phyloP scores from a whole-genome alignment of 805 yeast genomes.

The Spathaspora passalidarum region DNA sequence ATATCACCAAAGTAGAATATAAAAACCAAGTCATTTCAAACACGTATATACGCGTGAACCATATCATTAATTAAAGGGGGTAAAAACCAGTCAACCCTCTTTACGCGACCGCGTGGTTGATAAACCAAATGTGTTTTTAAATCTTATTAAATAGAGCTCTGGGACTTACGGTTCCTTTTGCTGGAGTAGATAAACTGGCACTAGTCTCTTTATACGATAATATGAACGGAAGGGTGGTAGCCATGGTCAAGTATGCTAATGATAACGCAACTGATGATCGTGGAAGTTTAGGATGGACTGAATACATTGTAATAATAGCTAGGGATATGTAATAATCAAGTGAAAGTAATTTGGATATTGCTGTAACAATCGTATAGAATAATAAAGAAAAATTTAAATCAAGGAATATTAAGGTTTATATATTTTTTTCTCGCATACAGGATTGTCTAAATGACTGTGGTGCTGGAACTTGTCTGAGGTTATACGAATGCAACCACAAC shows the following conservation, averaged over 20 bases:
- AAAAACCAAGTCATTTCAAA: too few relatives aligned
- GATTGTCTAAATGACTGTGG: neutral
- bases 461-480: neutral
- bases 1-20: neutral
- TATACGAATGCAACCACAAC: neutral
- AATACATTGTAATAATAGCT: neutral
- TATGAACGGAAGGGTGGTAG: conserved; percentile 38
- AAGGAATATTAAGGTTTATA: neutral
- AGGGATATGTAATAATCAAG: neutral
- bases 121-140: conserved; percentile 8
- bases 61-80: neutral
- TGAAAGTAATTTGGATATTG: neutral
- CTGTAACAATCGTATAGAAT: neutral
- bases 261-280: conserved; percentile 24
- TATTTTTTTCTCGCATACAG: neutral
- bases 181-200: conserved; percentile 13
- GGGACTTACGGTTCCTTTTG: conserved; percentile 34
- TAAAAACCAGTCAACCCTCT: neutral
- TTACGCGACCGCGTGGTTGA: neutral
- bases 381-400: neutral
- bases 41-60: conserved; percentile 1
- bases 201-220: conserved; percentile 38
- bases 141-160: conserved; percentile 36
- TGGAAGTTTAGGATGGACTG: neutral
- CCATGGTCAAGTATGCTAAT: conserved; percentile 36